These are phyloP conservation scores for Trifolium fragiferum DNA, from an alignment of 306 rosid genomes.

Conservation along the genomic window DNA sequence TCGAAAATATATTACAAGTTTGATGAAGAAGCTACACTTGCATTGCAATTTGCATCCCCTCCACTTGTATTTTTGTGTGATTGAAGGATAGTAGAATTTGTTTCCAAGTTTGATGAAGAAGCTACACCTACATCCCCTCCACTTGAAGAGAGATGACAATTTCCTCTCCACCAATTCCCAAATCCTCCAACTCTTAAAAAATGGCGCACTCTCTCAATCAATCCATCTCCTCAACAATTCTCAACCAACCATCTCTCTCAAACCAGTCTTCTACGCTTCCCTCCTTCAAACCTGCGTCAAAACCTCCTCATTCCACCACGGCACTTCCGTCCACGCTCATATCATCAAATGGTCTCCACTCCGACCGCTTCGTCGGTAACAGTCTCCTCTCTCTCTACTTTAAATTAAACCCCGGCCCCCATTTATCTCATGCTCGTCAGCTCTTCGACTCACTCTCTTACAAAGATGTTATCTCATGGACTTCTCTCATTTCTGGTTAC, in stretches of 20 bases:
- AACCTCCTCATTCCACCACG: slow-evolving; percentile 56
- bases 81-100: too few relatives aligned
- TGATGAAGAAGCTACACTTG: too few relatives aligned
- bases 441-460: slow-evolving; percentile 62
- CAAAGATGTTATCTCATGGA: slow-evolving; percentile 83
- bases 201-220: slow-evolving; percentile 55
- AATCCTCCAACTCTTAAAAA: slow-evolving; percentile 57
- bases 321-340: slow-evolving; percentile 71
- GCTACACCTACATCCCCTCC: background rate
- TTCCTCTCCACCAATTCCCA: slow-evolving; percentile 30
- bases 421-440: slow-evolving; percentile 53
- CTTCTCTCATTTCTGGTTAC: slow-evolving; percentile 78
- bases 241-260: slow-evolving; percentile 28
- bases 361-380: slow-evolving; percentile 79
- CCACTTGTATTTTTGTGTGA: too few relatives aligned
- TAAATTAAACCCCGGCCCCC: slow-evolving; percentile 61
- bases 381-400: slow-evolving; percentile 78
- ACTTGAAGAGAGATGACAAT: slow-evolving; percentile 41
- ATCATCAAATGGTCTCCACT: slow-evolving; percentile 69
- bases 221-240: slow-evolving; percentile 56
- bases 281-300: slow-evolving; percentile 71
- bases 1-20: too few relatives aligned
- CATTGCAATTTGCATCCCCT: too few relatives aligned
- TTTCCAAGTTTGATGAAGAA: background rate
- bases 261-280: slow-evolving; percentile 72